Evolutionary conservation across 257 asterid genomes (phyloP).

Genomic region (Paulownia fortunei): DNA sequence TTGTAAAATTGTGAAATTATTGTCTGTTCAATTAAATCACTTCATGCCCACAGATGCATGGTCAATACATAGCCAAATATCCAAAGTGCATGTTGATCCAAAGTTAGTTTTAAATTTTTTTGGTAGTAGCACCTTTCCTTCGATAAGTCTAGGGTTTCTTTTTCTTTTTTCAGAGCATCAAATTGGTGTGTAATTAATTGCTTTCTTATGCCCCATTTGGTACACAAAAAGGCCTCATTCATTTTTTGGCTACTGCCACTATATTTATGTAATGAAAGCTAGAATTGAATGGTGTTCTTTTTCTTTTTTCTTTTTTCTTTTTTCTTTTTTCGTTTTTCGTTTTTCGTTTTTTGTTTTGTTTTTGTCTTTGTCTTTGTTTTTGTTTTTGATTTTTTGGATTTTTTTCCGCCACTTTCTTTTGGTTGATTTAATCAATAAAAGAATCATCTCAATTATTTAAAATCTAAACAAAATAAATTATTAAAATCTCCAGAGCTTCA

Average conservation of each 20-base stretch:
- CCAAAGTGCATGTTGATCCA: not conserved
- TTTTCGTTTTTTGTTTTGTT: too few species aligned
- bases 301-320: too few species aligned
- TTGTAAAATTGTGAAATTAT: not conserved
- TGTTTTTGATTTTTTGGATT: too few species aligned
- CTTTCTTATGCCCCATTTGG: conserved; percentile 13
- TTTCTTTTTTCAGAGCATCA: conserved; percentile 1
- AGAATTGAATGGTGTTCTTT: not conserved
- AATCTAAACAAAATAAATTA: not conserved
- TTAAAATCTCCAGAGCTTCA: not conserved
- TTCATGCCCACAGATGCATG: not conserved
- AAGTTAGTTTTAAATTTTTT: not conserved
- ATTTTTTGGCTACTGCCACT: not conserved
- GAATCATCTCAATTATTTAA: not conserved
- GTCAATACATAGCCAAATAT: conserved; percentile 7
- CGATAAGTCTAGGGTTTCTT: not conserved
- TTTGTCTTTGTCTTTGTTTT: too few species aligned
- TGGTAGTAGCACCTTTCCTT: conserved; percentile 18
- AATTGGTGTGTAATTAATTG: not conserved
- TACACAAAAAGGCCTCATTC: conserved; percentile 2
- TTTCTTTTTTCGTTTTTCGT: too few species aligned
- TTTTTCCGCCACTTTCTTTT: too few species aligned
- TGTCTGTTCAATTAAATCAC: conserved; percentile 9
- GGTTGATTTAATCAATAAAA: conserved; percentile 7
- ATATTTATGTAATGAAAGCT: not conserved